Evolutionary conservation across 2,329 filamentous ascomycete species (phyloP), one percentile per base, ranked within the genome.

Genomic region (Emergomyces pasteurianus): DNA sequence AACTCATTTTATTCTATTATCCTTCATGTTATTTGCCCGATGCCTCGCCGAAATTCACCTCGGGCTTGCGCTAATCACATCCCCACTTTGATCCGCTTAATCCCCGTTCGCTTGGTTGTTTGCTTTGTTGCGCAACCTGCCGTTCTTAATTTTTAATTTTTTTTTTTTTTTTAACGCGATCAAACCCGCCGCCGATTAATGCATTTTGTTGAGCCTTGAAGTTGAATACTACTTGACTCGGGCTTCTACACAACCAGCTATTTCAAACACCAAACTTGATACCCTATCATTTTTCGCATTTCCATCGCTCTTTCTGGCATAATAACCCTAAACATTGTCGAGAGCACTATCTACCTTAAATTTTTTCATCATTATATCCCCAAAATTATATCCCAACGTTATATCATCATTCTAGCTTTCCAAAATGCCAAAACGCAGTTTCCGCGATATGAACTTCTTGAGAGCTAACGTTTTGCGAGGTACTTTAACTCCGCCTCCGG

Each of bases 1-100:
- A 76, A 76, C 72, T 70, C 40, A 54, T 38, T 49, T 57, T 58
- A 54, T 64, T 50, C 16, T 61, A 59, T 46, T 58, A 21, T 46
- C 26, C 49, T 55, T 59, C 40, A 21, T 53, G 38, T 50, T 61
- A 34, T 52, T 40, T 59, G 65, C 62, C 18, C n/a, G 36, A n/a
- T 26, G 40, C 34, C 4, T 38, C 34, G n/a, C 31, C 12, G 31
- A 23, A 55, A 31, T 14, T 36, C 59, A 52, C 64, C 61, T 60
- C 63, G 63, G 14, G 18, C n/a, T 10, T 26, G 34, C 60, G 58
- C 61, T 53, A 58, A 31, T 63, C 58, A 59, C 62, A 63, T 58
- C 21, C 36, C 34, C 31, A n/a, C n/a, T 54, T 12, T 23, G 38
- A 28, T 40, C 43, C 43, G 23, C 58, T 58, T n/a, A 16, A 10